phyloP scores from a whole-genome alignment of 2,329 filamentous ascomycete genomes.

The Elsinoe fawcettii region DNA sequence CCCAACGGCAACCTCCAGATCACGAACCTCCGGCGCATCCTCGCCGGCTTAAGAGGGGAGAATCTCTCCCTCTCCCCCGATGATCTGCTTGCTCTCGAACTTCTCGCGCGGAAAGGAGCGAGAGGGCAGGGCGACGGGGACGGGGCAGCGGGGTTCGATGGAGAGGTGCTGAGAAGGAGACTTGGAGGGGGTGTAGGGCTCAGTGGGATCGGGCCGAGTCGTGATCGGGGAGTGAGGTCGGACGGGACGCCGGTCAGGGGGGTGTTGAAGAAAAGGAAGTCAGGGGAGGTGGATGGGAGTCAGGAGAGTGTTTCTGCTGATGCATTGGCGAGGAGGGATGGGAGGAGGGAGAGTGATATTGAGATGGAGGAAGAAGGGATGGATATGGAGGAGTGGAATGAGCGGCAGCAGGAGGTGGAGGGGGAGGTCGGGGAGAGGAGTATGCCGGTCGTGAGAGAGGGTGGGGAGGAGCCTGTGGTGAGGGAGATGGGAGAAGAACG shows the following conservation, averaged over 20 bases:
- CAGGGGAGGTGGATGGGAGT: constrained; percentile 16
- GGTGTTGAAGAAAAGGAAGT: constrained; percentile 19
- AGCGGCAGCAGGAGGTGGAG: constrained; percentile 33
- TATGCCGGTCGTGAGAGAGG: constrained; percentile 27
- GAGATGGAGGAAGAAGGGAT: constrained; percentile 24
- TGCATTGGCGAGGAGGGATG: constrained; percentile 8
- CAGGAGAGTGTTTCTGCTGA: constrained; percentile 18
- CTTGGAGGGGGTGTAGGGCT: constrained; percentile 13
- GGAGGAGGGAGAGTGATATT: constrained; percentile 19
- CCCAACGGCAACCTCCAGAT: constrained; percentile 42
- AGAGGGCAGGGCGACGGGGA: constrained; percentile 14
- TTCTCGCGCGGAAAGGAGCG: constrained; percentile 22
- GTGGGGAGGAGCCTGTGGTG: constrained; percentile 24
- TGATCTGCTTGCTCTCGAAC: constrained; percentile 33
- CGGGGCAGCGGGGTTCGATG: constrained; percentile 23
- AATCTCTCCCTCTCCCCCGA: constrained; percentile 37
- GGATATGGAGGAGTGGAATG: constrained; percentile 38
- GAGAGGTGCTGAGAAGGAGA: constrained; percentile 21
- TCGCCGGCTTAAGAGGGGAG: constrained; percentile 46
- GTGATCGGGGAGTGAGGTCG: not conserved
- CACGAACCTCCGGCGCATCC: constrained; percentile 47
- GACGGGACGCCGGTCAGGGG: constrained; percentile 13
- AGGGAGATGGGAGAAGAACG: constrained; percentile 16
- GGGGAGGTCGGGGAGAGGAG: constrained; percentile 35
- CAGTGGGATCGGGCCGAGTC: not conserved